Base-by-base conservation (phyloP, 2,329 filamentous ascomycete species). In the Exophiala viscosa region DNA sequence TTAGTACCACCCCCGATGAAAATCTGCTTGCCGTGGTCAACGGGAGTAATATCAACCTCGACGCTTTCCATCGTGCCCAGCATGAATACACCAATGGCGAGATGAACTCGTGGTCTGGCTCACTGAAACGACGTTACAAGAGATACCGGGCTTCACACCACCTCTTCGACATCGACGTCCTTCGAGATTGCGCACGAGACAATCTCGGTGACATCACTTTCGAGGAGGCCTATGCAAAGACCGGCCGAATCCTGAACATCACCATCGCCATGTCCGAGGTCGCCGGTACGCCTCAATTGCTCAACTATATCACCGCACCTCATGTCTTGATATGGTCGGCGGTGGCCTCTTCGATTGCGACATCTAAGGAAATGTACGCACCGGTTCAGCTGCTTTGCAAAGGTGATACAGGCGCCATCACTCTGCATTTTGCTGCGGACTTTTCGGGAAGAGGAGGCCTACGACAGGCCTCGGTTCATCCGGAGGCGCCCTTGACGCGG, bases 291-390 rank as follows among this genome's bases (percentile, higher is more conserved):
- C 92, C 91, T 0, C 79, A 88, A 38, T 75, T 97, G 0, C 78
- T 97, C 62, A 97, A 97, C 69, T 96, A 96, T 65, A 82, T 95
- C 55, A 96, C 92, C 0, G 87, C 92, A 0, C 91, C 92, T 0
- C 93, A 96, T 66, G 91, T 97, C 48, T 81, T 96, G 73, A 91
- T 97, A 48, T 96, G 91, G 90, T 96, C 91, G 13, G 92, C 92
- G 31, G 92, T 96, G 64, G 80, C 70, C 11, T 90, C 92, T 0
- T 96, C 92, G 0, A 97, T 92, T 67, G 95, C 92, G 0, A 88
- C 96, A 0, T 92, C 92, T 0, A 59, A 59, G 39, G 52, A 51
- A 3, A 80, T 96, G 20, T 97, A 95, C 68, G 86, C 85, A 15
- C 82, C 90, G 1, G 87, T 86, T 1, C 83, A 85, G 0, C 70